Evolutionary conservation across 768 basidiomycete species (phyloP), one percentile per base, ranked within the genome.

Genomic region (Crucibulum laeve): DNA sequence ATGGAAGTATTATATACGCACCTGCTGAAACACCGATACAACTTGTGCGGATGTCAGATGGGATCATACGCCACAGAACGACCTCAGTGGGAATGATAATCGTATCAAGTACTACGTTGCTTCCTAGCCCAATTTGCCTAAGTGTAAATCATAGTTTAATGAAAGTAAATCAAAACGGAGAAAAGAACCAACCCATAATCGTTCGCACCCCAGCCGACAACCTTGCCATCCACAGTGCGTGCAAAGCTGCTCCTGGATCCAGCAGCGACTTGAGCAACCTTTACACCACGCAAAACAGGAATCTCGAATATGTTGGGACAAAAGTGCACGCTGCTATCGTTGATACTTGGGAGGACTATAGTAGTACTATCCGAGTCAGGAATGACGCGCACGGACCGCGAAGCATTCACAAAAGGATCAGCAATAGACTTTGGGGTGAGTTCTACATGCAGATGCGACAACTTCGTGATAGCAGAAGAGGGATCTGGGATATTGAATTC

Each of bases 161-260:
- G 36, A 35, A 4, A 17, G 22, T 36, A n/a, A 5, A 24, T 6
- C 23, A 21, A 10, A 39, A 32, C 23, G 7, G 25, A 36, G 36
- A 24, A 32, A 43, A 40, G 6, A 21, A 53, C 74, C 40, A 51
- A 86, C 86, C 91, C 91, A 52, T 75, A 85, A 50, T 88, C 83
- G 58, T 96, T 95, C 1, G 89, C 89, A 35, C 93, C 93, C 80
- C 88, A 95, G 0, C 82, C 90, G 15, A 97, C 74, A 7, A 94
- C 87, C 42, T 80, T 70, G 1, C 91, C 93, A 2, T 69, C 62
- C 3, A 51, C 45, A 0, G 90, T 91, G 19, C 80, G 69, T 7
- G 74, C 83, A 55, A 89, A 91, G 53, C 87, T 91, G 37, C 76
- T 82, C 43, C 81, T 73, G 28, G 71, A 69, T 2, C 90, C 90